Percentiles rank a stretch among this genome's conserved stretches.
These are phyloP conservation scores for Pseudogymnoascus pannorum DNA, from an alignment of 2,329 filamentous ascomycete genomes.

Conservation along the genomic window DNA sequence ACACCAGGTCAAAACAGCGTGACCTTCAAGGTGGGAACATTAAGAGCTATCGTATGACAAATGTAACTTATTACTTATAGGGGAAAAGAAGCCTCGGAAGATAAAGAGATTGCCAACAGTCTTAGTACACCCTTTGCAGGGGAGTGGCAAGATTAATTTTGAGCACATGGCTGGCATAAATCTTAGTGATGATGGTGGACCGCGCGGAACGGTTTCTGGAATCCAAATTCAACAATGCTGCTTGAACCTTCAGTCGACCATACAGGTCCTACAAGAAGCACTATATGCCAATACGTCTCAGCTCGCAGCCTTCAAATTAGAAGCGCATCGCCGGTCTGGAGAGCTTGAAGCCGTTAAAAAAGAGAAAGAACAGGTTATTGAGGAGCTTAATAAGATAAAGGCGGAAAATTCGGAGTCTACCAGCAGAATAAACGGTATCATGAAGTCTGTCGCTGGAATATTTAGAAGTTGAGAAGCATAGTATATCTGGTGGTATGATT, in stretches of 20 bases:
- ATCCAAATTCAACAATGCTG: neutral
- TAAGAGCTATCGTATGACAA: too few relatives aligned
- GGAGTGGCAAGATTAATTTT: too few relatives aligned
- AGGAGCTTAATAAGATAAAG: conserved; percentile 2
- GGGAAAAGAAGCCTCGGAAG: too few relatives aligned
- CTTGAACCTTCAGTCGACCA: conserved; percentile 2
- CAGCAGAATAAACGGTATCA: conserved; percentile 4
- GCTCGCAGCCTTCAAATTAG: neutral
- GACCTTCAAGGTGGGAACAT: too few relatives aligned
- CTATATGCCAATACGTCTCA: conserved; percentile 1
- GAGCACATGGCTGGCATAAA: too few relatives aligned
- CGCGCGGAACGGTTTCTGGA: neutral
- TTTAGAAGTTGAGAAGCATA: neutral
- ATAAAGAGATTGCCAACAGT: too few relatives aligned
- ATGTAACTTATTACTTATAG: too few relatives aligned
- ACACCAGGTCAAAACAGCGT: too few relatives aligned
- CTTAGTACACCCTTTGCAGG: too few relatives aligned
- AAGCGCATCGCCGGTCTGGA: too few relatives aligned
- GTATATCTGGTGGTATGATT: too few relatives aligned
- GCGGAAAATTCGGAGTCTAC: neutral
- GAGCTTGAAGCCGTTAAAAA: conserved; percentile 7
- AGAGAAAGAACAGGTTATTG: conserved; percentile 9
- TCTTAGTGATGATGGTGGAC: neutral
- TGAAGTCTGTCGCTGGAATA: neutral
- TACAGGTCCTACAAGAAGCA: conserved; percentile 11